phyloP scores from a whole-genome alignment of 2,329 filamentous ascomycete species.

The Arthrinium phaeospermum region DNA sequence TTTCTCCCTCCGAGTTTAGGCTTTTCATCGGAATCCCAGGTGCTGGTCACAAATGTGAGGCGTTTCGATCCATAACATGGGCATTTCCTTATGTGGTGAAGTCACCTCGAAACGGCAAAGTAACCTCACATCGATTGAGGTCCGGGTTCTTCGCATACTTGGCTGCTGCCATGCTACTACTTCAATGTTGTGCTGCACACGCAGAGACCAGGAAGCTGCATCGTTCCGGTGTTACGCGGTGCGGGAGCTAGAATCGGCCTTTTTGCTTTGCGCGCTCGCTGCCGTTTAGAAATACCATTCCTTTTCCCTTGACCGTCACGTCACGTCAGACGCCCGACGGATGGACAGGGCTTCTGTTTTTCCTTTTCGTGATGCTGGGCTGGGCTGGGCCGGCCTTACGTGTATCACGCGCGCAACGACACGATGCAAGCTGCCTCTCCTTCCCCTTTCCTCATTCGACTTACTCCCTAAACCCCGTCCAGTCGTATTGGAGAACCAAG shows the following conservation, averaged over 20 bases:
- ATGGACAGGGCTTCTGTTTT: no score
- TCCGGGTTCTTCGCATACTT: not conserved
- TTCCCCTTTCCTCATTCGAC: not conserved
- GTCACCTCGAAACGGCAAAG: not conserved
- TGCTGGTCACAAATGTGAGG: not conserved
- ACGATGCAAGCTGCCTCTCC: not conserved
- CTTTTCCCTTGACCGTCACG: not conserved
- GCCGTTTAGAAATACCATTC: not conserved
- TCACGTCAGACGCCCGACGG: no score
- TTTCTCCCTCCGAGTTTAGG: not conserved
- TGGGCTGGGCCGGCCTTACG: not conserved
- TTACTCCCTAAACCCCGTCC: not conserved
- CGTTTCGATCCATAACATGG: not conserved
- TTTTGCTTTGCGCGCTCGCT: not conserved
- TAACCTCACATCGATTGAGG: not conserved
- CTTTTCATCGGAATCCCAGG: not conserved
- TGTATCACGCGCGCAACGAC: not conserved
- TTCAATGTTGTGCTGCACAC: not conserved
- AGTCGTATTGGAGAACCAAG: not conserved
- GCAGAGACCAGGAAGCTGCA: slow-evolving; percentile 8
- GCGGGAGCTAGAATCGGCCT: slow-evolving; percentile 3
- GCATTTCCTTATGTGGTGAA: not conserved
- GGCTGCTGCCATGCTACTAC: not conserved
- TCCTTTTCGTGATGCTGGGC: not conserved
- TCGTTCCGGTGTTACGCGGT: slow-evolving; percentile 8